A percentile compares a stretch with the other conserved stretches of the same genome.
These are phyloP conservation scores for Zygoascus biomembranicola DNA, from an alignment of 805 yeast species.

Conservation along the genomic window DNA sequence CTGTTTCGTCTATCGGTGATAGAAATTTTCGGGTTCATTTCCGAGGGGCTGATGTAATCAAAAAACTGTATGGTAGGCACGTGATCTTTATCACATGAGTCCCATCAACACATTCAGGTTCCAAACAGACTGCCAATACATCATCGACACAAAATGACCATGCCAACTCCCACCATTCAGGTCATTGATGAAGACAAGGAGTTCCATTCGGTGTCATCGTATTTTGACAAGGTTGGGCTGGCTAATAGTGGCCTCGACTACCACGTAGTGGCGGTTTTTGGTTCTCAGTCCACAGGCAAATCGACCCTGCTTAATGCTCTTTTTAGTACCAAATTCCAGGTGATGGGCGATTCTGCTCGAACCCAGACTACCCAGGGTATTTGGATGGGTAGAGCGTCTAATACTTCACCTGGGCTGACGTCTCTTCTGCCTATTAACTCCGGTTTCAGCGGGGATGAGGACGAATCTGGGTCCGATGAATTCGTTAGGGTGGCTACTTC, in stretches of 20 bases:
- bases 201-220: constrained; percentile 37
- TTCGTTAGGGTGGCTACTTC: constrained; percentile 1
- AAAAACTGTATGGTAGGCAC: background rate
- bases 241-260: constrained; percentile 57
- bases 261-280: constrained; percentile 92
- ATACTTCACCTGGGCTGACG: background rate
- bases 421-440: background rate
- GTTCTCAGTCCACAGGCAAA: constrained; percentile 95
- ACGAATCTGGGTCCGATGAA: constrained; percentile 5
- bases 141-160: background rate
- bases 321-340: constrained; percentile 83
- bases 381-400: constrained; percentile 55
- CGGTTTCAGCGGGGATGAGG: constrained; percentile 4
- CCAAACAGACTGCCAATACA: background rate
- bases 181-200: constrained; percentile 53
- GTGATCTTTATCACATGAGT: background rate
- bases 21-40: too few relatives aligned
- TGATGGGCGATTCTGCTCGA: constrained; percentile 80
- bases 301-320: constrained; percentile 81
- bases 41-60: too few relatives aligned
- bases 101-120: background rate
- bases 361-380: constrained; percentile 89
- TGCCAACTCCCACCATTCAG: constrained; percentile 31
- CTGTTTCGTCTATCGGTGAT: too few relatives aligned
- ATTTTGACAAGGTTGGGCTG: constrained; percentile 30